Conservation (phyloP, 2,329 filamentous ascomycete species). For the Venturia oleaginea region DNA sequence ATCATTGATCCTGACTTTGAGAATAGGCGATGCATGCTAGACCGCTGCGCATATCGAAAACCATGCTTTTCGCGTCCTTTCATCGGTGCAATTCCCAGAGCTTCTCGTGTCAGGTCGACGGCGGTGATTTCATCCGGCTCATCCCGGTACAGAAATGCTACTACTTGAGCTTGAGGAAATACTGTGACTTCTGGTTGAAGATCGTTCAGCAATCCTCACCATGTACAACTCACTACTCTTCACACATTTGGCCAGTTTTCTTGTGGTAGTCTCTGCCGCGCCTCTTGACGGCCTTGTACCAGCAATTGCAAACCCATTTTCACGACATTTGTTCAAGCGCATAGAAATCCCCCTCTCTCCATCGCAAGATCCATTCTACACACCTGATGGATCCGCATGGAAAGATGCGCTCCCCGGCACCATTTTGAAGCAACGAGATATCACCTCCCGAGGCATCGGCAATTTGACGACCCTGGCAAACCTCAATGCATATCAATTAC, state of each 20-base stretch:
- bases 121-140: background rate
- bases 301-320: background rate
- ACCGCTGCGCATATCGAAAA: background rate
- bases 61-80: background rate
- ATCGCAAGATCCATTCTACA: slow-evolving; percentile 2
- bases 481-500: slow-evolving; percentile 6
- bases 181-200: background rate
- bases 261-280: background rate
- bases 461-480: background rate
- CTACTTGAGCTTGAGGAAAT: background rate
- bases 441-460: background rate
- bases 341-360: background rate
- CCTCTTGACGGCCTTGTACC: background rate
- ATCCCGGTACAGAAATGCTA: background rate
- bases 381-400: background rate
- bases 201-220: background rate
- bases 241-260: background rate
- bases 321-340: background rate
- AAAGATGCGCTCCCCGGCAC: background rate
- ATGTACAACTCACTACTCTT: background rate
- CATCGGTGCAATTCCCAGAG: background rate
- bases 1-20: background rate
- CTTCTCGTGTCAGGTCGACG: background rate
- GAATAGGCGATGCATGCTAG: background rate
- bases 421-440: background rate